phyloP scores from a whole-genome alignment of 768 basidiomycete genomes.

The Leccinum broughii region DNA sequence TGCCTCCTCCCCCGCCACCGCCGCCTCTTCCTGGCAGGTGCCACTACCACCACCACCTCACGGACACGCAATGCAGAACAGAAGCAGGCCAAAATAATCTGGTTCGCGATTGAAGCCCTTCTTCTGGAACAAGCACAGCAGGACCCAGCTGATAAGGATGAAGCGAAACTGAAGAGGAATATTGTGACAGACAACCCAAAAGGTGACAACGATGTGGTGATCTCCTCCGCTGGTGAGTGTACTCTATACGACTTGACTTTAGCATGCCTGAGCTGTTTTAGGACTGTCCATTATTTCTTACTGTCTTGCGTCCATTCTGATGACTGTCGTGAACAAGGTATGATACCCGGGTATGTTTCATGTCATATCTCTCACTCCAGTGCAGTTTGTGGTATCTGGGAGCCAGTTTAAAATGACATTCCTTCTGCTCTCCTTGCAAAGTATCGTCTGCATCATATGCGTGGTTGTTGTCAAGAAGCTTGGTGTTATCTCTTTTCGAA shows the following conservation, averaged over 20 bases:
- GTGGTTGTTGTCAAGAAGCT: conserved; percentile 72
- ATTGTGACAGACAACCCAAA: conserved; percentile 40
- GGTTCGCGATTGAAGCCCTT: too few relatives aligned
- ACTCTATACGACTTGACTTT: neutral
- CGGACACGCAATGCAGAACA: too few relatives aligned
- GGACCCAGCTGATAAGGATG: conserved; percentile 35
- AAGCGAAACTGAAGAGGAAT: conserved; percentile 56
- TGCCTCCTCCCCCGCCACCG: too few relatives aligned
- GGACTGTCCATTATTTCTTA: conserved; percentile 86
- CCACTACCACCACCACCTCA: too few relatives aligned
- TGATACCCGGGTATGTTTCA: conserved; percentile 8
- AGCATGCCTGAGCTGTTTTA: conserved; percentile 29
- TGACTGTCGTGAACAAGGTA: conserved; percentile 98
- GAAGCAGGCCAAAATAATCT: too few relatives aligned
- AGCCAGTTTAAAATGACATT: conserved; percentile 96
- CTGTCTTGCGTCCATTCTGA: conserved; percentile 89
- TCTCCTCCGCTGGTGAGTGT: conserved; percentile 29
- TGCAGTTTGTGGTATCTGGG: conserved; percentile 93
- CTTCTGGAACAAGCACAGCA: conserved; percentile 3
- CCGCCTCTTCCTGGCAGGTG: too few relatives aligned
- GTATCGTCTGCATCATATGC: conserved; percentile 79
- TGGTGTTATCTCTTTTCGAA: conserved; percentile 81
- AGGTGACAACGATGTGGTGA: conserved; percentile 10
- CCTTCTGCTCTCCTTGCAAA: conserved; percentile 88
- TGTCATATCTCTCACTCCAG: conserved; percentile 3